Evolutionary conservation across 768 basidiomycete species (phyloP).

Genomic region (Trametes cingulata): DNA sequence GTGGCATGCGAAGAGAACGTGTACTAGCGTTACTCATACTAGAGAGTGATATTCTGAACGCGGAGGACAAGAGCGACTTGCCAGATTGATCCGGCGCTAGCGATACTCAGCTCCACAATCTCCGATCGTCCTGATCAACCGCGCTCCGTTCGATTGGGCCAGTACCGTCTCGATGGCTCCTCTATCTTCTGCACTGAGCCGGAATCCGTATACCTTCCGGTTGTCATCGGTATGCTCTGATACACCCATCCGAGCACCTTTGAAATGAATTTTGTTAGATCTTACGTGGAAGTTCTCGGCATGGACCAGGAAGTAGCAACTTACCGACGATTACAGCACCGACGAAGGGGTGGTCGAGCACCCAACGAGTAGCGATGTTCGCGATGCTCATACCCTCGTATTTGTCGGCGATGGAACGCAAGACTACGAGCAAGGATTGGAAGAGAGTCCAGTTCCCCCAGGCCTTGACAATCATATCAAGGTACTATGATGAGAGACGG

Average conservation of each 20-base stretch:
- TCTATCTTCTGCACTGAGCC: constrained; percentile 56
- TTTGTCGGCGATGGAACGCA: constrained; percentile 66
- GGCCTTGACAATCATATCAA: constrained; percentile 76
- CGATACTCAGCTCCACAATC: constrained; percentile 89
- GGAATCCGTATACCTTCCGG: constrained; percentile 57
- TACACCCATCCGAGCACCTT: constrained; percentile 74
- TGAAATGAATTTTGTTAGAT: background rate
- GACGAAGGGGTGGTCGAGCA: constrained; percentile 74
- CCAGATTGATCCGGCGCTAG: constrained; percentile 26
- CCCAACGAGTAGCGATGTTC: constrained; percentile 82
- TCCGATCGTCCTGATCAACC: constrained; percentile 67
- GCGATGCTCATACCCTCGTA: constrained; percentile 69
- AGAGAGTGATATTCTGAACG: background rate
- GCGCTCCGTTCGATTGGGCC: constrained; percentile 57
- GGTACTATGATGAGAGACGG: constrained; percentile 51
- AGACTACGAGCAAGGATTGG: constrained; percentile 58
- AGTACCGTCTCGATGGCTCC: constrained; percentile 65
- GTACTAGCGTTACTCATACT: background rate
- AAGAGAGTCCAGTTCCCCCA: constrained; percentile 83
- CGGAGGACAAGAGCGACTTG: background rate
- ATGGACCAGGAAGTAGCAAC: constrained; percentile 5
- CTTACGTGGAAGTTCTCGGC: background rate
- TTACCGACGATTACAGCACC: constrained; percentile 79
- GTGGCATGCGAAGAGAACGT: background rate
- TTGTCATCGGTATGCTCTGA: constrained; percentile 77